Evolutionary conservation across 257 asterid genomes (phyloP).

Genomic region (Salvia hispanica): DNA sequence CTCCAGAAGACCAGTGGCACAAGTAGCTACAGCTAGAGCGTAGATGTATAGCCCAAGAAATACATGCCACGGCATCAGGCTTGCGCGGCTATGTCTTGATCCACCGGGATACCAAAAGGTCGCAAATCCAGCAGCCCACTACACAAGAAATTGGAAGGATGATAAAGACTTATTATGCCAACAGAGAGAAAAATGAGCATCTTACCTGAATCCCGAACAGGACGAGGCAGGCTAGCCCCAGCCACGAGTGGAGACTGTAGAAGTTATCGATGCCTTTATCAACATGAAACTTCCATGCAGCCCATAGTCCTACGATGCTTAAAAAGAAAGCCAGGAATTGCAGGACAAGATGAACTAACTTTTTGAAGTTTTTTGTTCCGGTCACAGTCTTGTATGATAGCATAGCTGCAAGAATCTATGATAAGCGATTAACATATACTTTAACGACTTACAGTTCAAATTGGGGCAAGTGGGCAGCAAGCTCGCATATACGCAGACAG

Average conservation of each 20-base stretch:
- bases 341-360: slow-evolving; percentile 64
- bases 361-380: slow-evolving; percentile 72
- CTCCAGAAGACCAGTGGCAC: slow-evolving; percentile 86
- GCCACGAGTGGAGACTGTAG: slow-evolving; percentile 94
- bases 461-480: background rate
- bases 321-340: slow-evolving; percentile 66
- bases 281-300: slow-evolving; percentile 82
- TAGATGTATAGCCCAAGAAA: slow-evolving; percentile 70
- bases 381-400: slow-evolving; percentile 80
- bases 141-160: slow-evolving; percentile 17
- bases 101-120: slow-evolving; percentile 91
- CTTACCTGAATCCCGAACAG: slow-evolving; percentile 74
- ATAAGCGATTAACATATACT: slow-evolving; percentile 25
- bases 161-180: slow-evolving; percentile 8
- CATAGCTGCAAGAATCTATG: slow-evolving; percentile 64
- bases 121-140: slow-evolving; percentile 80
- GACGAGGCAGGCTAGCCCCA: slow-evolving; percentile 73
- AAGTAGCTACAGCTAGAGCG: slow-evolving; percentile 71
- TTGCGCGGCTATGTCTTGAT: slow-evolving; percentile 64
- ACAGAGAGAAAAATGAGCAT: slow-evolving; percentile 4
- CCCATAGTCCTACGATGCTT: slow-evolving; percentile 74
- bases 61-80: slow-evolving; percentile 75
- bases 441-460: background rate
- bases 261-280: slow-evolving; percentile 77
- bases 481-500: background rate